Evolutionary conservation across 345 rosid species (phyloP), one percentile per base, ranked within the genome.

Genomic region (Firmiana major): DNA sequence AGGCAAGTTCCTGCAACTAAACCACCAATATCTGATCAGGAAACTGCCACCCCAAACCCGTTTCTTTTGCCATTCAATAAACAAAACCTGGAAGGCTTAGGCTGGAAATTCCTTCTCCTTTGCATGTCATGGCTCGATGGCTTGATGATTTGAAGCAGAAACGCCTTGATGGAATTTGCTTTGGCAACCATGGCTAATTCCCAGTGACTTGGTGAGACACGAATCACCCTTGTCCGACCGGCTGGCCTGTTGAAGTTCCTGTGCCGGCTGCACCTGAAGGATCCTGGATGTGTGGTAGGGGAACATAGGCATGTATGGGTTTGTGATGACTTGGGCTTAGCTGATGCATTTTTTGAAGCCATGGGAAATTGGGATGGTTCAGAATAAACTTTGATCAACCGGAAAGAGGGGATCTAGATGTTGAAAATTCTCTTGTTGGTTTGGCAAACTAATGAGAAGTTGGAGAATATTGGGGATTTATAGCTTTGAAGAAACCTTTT

Each of bases 191-290:
- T 22, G 16, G 26, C 67, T 77, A 74, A 62, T 53, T 73, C 80
- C 83, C 79, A 49, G 4, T 63, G 69, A 9, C 17, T 57, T 2
- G 81, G 64, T 5, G 78, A 26, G 12, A 49, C 34, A 0, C 46
- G 63, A 9, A 21, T 70, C 28, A 9, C 5, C 7, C 13, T 42
- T 2, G 81, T 48, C 16, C 74, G 55, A 12, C 53, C 7, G 5
- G 77, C 0, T 22, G 63, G 54, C 24, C 62, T 16, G 5, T 24
- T 38, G 63, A 5, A 15, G 69, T 64, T 78, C 79, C 84, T 75
- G 80, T 86, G 87, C 24, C 66, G 36, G 83, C 80, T 79, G 78
- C 89, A 87, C 15, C 87, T 75, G 89, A 89, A 86, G 9, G 92
- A 89, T 67, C 90, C 88, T 0, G 86, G 89, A 66, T 89, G 89